A percentile compares a stretch with the other conserved stretches of the same genome.
Evolutionary conservation across 192 early-diverging fungal genomes (phyloP).

Genomic region (Chytriomyces hyalinus): DNA sequence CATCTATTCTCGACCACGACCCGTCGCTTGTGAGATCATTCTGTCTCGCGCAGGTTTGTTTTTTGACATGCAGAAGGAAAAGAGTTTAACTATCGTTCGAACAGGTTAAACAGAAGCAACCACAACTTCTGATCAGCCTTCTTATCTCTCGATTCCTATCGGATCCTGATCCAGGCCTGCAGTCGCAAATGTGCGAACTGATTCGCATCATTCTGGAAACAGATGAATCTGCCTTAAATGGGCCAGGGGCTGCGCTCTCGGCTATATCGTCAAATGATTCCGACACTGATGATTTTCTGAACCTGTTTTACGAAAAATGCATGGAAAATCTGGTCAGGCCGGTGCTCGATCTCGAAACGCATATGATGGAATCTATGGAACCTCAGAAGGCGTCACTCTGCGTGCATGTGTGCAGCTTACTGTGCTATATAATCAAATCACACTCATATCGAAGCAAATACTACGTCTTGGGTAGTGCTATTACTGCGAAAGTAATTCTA

Average conservation of each 20-base stretch:
- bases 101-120: conserved; percentile 27
- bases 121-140: conserved; percentile 68
- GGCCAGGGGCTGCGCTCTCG: conserved; percentile 25
- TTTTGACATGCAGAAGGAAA: neutral
- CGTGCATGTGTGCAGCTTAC: conserved; percentile 74
- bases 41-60: conserved; percentile 63
- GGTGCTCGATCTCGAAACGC: conserved; percentile 50
- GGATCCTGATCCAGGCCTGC: conserved; percentile 69
- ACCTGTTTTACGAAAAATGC: conserved; percentile 77
- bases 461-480: conserved; percentile 69
- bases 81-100: no score
- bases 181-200: conserved; percentile 74
- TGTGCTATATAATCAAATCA: conserved; percentile 72
- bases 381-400: conserved; percentile 48
- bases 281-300: conserved; percentile 77
- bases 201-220: conserved; percentile 79
- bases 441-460: conserved; percentile 81
- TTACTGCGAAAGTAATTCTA: conserved; percentile 65
- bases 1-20: conserved; percentile 79
- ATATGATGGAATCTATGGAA: neutral
- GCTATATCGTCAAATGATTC: conserved; percentile 47
- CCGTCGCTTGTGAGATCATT: conserved; percentile 74
- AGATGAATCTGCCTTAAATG: conserved; percentile 37
- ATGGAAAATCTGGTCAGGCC: conserved; percentile 68
- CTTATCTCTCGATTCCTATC: conserved; percentile 69